Evolutionary conservation across 106 monocot genomes (phyloP), one percentile per base, ranked within the genome.

Genomic region (Phalaenopsis equestris): DNA sequence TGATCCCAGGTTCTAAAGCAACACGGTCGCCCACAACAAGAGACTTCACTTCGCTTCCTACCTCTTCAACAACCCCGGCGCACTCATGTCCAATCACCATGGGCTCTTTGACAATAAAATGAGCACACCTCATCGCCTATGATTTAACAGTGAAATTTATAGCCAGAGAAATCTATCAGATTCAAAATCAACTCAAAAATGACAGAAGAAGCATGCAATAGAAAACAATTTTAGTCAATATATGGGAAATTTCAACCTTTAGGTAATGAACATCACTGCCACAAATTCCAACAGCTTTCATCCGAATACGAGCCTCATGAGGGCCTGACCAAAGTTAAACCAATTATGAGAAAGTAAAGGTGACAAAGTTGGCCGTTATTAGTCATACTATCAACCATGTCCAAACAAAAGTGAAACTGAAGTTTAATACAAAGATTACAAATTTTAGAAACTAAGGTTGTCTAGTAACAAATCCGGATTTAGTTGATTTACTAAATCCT

Each of bases 71-170:
- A 41, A 98, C 74, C 21, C 98, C 98, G 30, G 98, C 98, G 77
- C 98, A 98, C 75, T 98, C 98, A 45, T 98, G 98, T 43, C 94
- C 98, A 41, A 98, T 94, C 72, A 98, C 94, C 98, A 98, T 98
- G 3, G 98, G 98, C 48, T 94, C 98, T 83, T 94, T 91, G n/a
- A 98, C 94, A 11, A 98, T 86, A 82, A 90, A 98, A 75, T 87
- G 83, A 10, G 94, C 98, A 73, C 84, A 86, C 61, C 88, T 91
- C 98, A 98, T 87, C 8, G 56, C 78, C 97, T 97, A 87, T 42
- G 48, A 8, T 49, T 30, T 43, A 76, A 49, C 17, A 4, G 23
- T 3, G 30, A 76, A 46, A 49, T 19, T 43, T 42, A n/a, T 45
- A 7, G 45, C 19, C 6, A 74, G 12, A 74, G 74, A 74, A 74